Evolutionary conservation across 202 grass and related monocot genomes (phyloP), one percentile per base, ranked within the genome.

Genomic region (Eragrostis tef): DNA sequence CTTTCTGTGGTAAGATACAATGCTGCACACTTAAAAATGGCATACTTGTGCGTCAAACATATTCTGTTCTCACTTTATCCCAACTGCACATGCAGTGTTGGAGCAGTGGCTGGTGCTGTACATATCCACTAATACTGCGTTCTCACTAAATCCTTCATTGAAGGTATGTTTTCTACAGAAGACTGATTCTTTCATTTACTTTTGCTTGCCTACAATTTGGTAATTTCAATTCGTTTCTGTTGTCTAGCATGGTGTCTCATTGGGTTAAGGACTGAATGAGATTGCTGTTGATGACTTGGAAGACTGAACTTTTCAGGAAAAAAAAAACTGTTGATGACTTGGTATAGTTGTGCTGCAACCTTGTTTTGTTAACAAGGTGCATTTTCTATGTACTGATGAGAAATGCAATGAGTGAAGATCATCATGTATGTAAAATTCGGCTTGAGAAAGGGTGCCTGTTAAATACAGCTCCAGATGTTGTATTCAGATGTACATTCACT

Each of bases 51-150:
- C 53, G 15, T 24, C 62, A 10, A 69, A 50, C 17, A 62, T 14
- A 21, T n/a, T 71, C 31, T 65, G 48, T 12, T 89, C 67, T 83
- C 73, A 63, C 69, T 27, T 53, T 60, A 13, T 53, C 67, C 49
- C 26, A 58, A 54, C 50, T 58, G 50, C 26, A 21, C 27, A 54
- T 89, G 83, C 90, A 98, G 95, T 94, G 95, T 46, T 94, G 95
- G 92, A 94, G 88, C 39, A 91, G 84, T 54, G 92, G 95, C 42
- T 90, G 90, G 95, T 94, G 92, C 68, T 94, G 92, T 82, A 98
- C 95, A 57, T 94, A 98, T 74, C 92, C 92, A 9, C 79, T 93
- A 26, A 91, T 98, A 79, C 88, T 94, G 59, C 88, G 77, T 6
- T 87, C 88, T 1, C 72, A 85, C 74, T 74, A 86, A n/a, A n/a